These are phyloP conservation scores for Penicillium pulvis DNA, from an alignment of 495 filamentous ascomycete species.

Conservation along the genomic window DNA sequence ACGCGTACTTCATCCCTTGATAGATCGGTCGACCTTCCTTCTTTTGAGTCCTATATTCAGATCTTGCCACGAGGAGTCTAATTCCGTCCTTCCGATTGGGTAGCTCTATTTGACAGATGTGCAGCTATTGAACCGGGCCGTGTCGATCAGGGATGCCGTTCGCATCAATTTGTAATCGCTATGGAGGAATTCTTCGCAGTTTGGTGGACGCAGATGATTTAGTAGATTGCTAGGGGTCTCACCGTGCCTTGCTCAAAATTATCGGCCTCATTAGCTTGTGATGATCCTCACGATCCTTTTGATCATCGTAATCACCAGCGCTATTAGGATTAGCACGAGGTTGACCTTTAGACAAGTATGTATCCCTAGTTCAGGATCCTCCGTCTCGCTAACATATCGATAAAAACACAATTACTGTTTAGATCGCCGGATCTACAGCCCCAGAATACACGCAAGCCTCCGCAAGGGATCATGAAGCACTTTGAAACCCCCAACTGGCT, in stretches of 20 bases:
- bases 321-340: neutral
- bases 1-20: slow-evolving; percentile 15
- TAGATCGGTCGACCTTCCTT: slow-evolving; percentile 6
- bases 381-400: neutral
- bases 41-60: neutral
- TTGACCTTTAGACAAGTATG: slow-evolving; percentile 6
- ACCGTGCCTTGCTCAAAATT: neutral
- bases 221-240: neutral
- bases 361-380: slow-evolving; percentile 11
- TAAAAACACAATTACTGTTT: too few relatives aligned
- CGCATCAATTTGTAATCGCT: neutral
- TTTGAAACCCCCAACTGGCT: neutral
- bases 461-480: slow-evolving; percentile 11
- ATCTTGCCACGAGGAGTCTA: slow-evolving; percentile 6
- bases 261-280: neutral
- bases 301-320: neutral
- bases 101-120: neutral
- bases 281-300: neutral
- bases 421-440: slow-evolving; percentile 5
- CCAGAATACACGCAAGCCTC: slow-evolving; percentile 18
- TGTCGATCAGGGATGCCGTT: slow-evolving; percentile 13
- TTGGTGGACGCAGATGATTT: neutral
- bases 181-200: too few relatives aligned
- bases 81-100: neutral
- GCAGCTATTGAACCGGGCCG: slow-evolving; percentile 9